These are phyloP conservation scores for Rhododendron williamsianum DNA, from an alignment of 148 eudicot genomes.

Conservation along the genomic window DNA sequence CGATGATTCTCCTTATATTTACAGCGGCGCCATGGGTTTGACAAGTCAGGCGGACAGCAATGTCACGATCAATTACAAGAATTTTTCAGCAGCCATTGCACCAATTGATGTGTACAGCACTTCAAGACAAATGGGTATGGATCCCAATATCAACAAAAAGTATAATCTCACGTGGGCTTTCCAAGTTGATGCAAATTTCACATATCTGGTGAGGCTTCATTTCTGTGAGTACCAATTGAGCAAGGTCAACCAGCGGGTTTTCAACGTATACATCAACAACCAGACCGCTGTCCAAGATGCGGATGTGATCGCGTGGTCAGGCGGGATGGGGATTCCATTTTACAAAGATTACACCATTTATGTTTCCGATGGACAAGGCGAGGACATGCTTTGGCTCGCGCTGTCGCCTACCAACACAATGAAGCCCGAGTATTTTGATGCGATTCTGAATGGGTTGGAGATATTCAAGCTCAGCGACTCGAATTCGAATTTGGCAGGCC, in stretches of 20 bases:
- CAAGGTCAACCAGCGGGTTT: constrained; percentile 49
- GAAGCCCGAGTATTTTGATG: constrained; percentile 47
- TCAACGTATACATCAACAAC: constrained; percentile 54
- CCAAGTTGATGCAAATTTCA: constrained; percentile 50
- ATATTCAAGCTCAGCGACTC: constrained; percentile 61
- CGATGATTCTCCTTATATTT: constrained; percentile 72
- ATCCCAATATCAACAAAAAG: constrained; percentile 42
- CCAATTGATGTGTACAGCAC: constrained; percentile 61
- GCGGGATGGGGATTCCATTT: constrained; percentile 33
- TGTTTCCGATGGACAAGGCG: constrained; percentile 25
- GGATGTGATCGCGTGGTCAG: constrained; percentile 58
- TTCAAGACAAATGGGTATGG: constrained; percentile 63
- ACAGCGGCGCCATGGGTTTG: constrained; percentile 44
- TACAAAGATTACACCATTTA: constrained; percentile 52
- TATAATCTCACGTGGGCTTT: constrained; percentile 75
- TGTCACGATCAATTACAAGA: constrained; percentile 14
- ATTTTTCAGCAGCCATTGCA: constrained; percentile 39
- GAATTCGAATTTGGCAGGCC: constrained; percentile 46
- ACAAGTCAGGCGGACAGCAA: constrained; percentile 24
- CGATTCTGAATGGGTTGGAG: constrained; percentile 78
- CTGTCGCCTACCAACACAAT: constrained; percentile 36
- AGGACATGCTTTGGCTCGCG: constrained; percentile 37
- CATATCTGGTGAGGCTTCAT: constrained; percentile 57
- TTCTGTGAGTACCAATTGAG: constrained; percentile 53
- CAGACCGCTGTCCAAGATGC: constrained; percentile 37